Evolutionary conservation across 371 early-diverging fungal species (phyloP).

Genomic region (Parasitella parasitica): DNA sequence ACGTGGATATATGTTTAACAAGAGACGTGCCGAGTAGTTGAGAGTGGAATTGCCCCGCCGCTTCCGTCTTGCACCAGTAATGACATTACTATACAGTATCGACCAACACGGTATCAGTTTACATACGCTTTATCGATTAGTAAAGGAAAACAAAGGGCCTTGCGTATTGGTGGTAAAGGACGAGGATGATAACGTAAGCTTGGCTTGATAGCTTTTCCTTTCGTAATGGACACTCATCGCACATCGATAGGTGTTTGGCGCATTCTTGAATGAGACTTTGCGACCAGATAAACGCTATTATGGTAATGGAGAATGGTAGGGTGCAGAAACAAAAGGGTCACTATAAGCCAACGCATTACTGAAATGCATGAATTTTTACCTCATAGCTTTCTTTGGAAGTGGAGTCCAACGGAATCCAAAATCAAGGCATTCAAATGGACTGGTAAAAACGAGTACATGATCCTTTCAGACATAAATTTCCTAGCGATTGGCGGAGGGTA

Average conservation of each 20-base stretch:
- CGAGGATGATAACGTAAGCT: conserved; percentile 50
- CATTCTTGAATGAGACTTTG: conserved; percentile 78
- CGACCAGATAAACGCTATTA: conserved; percentile 71
- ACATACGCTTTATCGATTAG: conserved; percentile 69
- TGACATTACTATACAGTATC: conserved; percentile 84
- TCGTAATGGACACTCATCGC: not conserved
- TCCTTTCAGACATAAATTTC: conserved; percentile 77
- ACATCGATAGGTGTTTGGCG: conserved; percentile 79
- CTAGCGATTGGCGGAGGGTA: conserved; percentile 93
- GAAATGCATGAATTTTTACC: not conserved
- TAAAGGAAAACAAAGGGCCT: conserved; percentile 64
- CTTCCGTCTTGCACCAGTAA: conserved; percentile 59
- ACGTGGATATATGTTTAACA: not conserved
- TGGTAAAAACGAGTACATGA: conserved; percentile 88
- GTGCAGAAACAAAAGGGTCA: not conserved
- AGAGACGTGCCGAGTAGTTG: conserved; percentile 15
- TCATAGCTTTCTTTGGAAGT: conserved; percentile 49
- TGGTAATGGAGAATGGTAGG: conserved; percentile 91
- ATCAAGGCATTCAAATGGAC: conserved; percentile 77
- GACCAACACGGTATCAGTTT: conserved; percentile 93
- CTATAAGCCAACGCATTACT: no score
- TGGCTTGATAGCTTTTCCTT: not conserved
- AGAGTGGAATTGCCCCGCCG: conserved; percentile 58
- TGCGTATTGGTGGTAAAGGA: conserved; percentile 73
- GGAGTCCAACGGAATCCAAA: conserved; percentile 16